phyloP scores from a whole-genome alignment of 441 rosid species.

The Manihot esculenta region DNA sequence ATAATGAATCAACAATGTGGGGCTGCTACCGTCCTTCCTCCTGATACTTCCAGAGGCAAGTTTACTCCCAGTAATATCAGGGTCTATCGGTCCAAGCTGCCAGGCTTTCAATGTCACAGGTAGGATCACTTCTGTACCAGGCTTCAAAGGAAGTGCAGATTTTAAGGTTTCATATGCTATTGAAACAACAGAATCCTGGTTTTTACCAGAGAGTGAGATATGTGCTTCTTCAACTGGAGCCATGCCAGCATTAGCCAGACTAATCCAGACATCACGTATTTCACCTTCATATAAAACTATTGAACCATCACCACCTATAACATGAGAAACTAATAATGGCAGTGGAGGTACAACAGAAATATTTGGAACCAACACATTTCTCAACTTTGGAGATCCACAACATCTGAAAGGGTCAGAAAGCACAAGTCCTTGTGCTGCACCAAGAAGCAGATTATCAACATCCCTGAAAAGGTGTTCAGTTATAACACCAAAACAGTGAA shows the following conservation, averaged over 20 bases:
- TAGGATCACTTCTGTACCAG: slow-evolving; percentile 86
- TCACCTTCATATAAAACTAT: slow-evolving; percentile 93
- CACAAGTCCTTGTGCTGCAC: slow-evolving; percentile 98
- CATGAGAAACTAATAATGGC: slow-evolving; percentile 76
- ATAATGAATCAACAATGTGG: slow-evolving; percentile 81
- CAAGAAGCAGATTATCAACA: slow-evolving; percentile 93
- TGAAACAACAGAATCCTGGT: slow-evolving; percentile 88
- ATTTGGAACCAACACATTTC: slow-evolving; percentile 72
- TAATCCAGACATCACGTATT: slow-evolving; percentile 77
- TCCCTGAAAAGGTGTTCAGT: slow-evolving; percentile 92
- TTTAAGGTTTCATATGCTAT: slow-evolving; percentile 64
- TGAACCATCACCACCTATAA: slow-evolving; percentile 92
- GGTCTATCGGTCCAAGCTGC: slow-evolving; percentile 68
- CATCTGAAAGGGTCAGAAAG: slow-evolving; percentile 96
- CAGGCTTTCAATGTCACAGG: slow-evolving; percentile 93
- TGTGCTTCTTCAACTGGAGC: slow-evolving; percentile 92
- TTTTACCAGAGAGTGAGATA: slow-evolving; percentile 88
- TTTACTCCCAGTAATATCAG: slow-evolving; percentile 54
- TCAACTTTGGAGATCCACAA: slow-evolving; percentile 86
- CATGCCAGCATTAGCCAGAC: slow-evolving; percentile 94
- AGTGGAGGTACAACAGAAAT: slow-evolving; percentile 76
- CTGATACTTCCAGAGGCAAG: slow-evolving; percentile 54
- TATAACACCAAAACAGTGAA: slow-evolving; percentile 95
- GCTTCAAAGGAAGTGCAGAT: slow-evolving; percentile 83
- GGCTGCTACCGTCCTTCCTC: slow-evolving; percentile 79